Conservation (phyloP, 495 filamentous ascomycete genomes). For the Parachaetomium inaequale region DNA sequence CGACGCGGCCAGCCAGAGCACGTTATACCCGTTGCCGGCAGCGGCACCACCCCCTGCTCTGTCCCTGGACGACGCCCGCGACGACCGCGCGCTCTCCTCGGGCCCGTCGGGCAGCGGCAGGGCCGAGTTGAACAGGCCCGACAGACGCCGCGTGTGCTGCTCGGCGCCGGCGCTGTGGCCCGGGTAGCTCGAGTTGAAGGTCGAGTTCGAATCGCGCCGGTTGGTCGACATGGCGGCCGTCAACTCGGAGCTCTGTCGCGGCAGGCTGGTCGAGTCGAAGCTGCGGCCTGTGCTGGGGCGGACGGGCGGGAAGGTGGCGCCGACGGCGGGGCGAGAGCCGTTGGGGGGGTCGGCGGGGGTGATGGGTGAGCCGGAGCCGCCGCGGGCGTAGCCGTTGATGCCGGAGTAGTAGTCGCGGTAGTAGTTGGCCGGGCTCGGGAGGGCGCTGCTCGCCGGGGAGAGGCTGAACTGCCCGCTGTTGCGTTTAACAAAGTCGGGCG, state of each 20-base stretch:
- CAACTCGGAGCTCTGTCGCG: constrained; percentile 46
- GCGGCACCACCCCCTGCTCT: constrained; percentile 31
- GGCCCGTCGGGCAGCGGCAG: constrained; percentile 72
- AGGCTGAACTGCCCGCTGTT: constrained; percentile 54
- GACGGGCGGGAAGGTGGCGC: constrained; percentile 28
- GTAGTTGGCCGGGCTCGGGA: constrained; percentile 49
- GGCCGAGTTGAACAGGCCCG: constrained; percentile 78
- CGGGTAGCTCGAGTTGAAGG: constrained; percentile 40
- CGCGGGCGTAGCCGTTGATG: constrained; percentile 35
- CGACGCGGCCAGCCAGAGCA: constrained; percentile 86
- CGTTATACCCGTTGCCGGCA: constrained; percentile 40
- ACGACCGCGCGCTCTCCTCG: constrained; percentile 44
- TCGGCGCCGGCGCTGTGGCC: constrained; percentile 1
- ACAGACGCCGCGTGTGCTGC: constrained; percentile 42
- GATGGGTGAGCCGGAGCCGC: constrained; percentile 35
- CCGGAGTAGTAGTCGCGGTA: constrained; percentile 49
- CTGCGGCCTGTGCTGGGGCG: constrained; percentile 53
- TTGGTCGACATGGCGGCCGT: constrained; percentile 26
- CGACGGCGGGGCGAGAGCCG: constrained; percentile 25
- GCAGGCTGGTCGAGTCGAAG: constrained; percentile 42
- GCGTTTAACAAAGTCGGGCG: constrained; percentile 53
- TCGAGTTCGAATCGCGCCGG: constrained; percentile 48
- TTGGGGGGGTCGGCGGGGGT: constrained; percentile 8
- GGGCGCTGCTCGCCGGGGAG: constrained; percentile 45
- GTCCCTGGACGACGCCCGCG: constrained; percentile 50